Conservation (phyloP, 768 basidiomycete species). For the Amanita rubescens region DNA sequence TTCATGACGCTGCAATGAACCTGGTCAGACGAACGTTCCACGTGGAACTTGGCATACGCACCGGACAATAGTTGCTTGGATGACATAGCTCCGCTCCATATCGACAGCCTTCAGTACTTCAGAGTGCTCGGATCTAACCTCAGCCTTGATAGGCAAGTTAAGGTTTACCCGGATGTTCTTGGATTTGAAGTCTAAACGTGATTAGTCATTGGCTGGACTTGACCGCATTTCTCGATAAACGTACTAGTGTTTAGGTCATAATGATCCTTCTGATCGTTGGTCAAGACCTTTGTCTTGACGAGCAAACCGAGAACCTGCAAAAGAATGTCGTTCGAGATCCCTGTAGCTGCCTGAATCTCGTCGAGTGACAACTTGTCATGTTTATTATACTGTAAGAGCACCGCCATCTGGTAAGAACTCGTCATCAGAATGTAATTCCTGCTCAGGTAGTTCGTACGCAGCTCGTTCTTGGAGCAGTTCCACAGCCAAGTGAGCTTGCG, state of each 20-base stretch:
- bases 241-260: slow-evolving; percentile 84
- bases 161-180: slow-evolving; percentile 92
- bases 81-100: slow-evolving; percentile 94
- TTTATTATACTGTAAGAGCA: slow-evolving; percentile 90
- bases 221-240: slow-evolving; percentile 11
- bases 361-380: slow-evolving; percentile 80
- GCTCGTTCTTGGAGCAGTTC: slow-evolving; percentile 97
- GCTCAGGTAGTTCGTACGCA: slow-evolving; percentile 88
- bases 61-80: slow-evolving; percentile 92
- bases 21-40: not conserved
- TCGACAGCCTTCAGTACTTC: slow-evolving; percentile 94
- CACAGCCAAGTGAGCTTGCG: slow-evolving; percentile 97
- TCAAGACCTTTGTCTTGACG: slow-evolving; percentile 82
- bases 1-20: slow-evolving; percentile 75
- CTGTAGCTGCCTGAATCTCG: slow-evolving; percentile 74
- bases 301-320: slow-evolving; percentile 61
- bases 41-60: slow-evolving; percentile 16
- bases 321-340: slow-evolving; percentile 76
- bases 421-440: slow-evolving; percentile 98
- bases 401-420: slow-evolving; percentile 96
- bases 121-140: slow-evolving; percentile 82
- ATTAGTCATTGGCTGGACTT: not conserved
- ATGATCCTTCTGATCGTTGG: slow-evolving; percentile 82
- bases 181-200: slow-evolving; percentile 67
- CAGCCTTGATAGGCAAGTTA: slow-evolving; percentile 89